Conservation (phyloP, 164 flowering plant species). For the Brasenia schreberi region DNA sequence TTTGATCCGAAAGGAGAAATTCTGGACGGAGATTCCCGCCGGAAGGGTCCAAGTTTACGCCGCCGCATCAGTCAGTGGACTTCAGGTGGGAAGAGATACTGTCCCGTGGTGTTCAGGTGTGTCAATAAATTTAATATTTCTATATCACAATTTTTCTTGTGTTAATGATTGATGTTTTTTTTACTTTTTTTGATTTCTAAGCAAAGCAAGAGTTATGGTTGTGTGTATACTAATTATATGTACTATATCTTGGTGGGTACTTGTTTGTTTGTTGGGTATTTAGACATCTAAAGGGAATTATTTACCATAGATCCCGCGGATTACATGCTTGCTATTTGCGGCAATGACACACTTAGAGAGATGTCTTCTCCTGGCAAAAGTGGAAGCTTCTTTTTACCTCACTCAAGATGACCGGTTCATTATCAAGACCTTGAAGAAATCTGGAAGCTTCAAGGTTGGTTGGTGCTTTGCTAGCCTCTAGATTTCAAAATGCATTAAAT, state of each 20-base stretch:
- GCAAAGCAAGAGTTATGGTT: not conserved
- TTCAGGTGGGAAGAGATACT: constrained; percentile 53
- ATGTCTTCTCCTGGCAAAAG: constrained; percentile 68
- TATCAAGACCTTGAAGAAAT: constrained; percentile 77
- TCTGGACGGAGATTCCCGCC: constrained; percentile 31
- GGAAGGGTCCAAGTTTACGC: constrained; percentile 37
- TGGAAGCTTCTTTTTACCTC: constrained; percentile 64
- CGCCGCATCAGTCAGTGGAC: constrained; percentile 34
- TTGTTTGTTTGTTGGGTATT: constrained; percentile 4
- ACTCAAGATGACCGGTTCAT: constrained; percentile 80
- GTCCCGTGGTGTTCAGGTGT: constrained; percentile 50
- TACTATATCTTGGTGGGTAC: not conserved
- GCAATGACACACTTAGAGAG: constrained; percentile 55
- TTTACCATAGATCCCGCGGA: constrained; percentile 55
- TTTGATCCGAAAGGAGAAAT: constrained; percentile 29
- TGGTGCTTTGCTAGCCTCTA: too few species aligned
- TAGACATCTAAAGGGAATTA: constrained; percentile 46
- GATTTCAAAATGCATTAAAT: too few species aligned
- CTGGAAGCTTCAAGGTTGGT: too few species aligned
- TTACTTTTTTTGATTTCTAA: not conserved
- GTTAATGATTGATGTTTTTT: not conserved
- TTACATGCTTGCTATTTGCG: constrained; percentile 63
- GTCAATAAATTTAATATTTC: not conserved
- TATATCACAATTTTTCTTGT: not conserved
- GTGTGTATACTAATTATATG: not conserved